Conservation (phyloP, 164 flowering plant genomes). For the Sextonia rubra region DNA sequence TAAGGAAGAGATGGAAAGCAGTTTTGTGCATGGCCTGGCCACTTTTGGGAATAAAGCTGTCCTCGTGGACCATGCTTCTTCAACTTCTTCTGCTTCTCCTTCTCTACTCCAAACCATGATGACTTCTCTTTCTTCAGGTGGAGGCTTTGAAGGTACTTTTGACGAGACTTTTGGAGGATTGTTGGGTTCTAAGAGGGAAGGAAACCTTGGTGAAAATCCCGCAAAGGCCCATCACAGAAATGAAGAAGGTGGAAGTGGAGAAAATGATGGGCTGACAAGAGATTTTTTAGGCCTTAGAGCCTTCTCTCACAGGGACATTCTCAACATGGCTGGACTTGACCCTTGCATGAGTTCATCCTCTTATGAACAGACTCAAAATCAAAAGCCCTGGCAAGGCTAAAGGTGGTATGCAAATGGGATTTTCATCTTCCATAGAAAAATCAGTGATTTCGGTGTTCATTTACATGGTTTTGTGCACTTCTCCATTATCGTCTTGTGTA, state of each 20-base stretch:
- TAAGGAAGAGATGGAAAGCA: conserved; percentile 35
- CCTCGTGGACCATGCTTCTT: conserved; percentile 21
- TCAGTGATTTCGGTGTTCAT: neutral
- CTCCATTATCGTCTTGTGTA: neutral
- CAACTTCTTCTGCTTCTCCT: conserved; percentile 15
- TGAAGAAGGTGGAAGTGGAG: conserved; percentile 22
- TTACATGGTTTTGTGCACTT: neutral
- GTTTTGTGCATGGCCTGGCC: conserved; percentile 28
- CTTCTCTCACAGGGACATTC: conserved; percentile 58
- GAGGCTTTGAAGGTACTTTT: conserved; percentile 34
- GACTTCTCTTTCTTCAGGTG: conserved; percentile 30
- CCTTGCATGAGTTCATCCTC: conserved; percentile 37
- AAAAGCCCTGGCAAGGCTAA: conserved; percentile 65
- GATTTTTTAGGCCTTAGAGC: conserved; percentile 82
- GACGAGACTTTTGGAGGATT: conserved; percentile 41
- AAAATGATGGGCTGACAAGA: conserved; percentile 62
- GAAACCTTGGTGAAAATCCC: conserved; percentile 9
- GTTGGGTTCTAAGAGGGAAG: conserved; percentile 24
- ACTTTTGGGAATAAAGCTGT: conserved; percentile 41
- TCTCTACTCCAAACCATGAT: conserved; percentile 44
- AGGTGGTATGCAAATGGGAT: neutral
- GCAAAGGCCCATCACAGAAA: conserved; percentile 7
- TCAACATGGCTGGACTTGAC: conserved; percentile 51
- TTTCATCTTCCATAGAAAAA: conserved; percentile 3
- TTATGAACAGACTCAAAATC: conserved; percentile 34